A percentile compares a stretch with the other conserved stretches of the same genome.
These are phyloP conservation scores for Pythium volutum DNA, from an alignment of 352 stramenopile species.

Conservation along the genomic window DNA sequence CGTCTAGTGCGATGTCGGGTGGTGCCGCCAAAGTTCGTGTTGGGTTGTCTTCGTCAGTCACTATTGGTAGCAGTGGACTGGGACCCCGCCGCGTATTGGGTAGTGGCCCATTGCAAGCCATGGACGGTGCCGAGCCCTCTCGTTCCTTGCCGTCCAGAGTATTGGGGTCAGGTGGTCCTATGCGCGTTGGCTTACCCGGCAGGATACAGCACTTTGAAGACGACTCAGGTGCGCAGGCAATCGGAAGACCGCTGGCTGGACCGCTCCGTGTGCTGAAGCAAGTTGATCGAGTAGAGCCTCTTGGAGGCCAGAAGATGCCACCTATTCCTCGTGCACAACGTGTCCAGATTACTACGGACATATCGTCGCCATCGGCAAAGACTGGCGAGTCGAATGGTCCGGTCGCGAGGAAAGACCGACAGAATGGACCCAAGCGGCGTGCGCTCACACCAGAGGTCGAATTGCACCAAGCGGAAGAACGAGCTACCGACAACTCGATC, in stretches of 20 bases:
- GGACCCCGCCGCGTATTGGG: conserved; percentile 22
- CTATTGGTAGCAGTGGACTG: not conserved
- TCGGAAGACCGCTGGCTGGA: conserved; percentile 1
- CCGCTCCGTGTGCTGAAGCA: conserved; percentile 24
- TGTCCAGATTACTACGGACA: conserved; percentile 18
- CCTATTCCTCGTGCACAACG: conserved; percentile 22
- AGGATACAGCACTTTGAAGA: conserved; percentile 16
- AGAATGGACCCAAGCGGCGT: conserved; percentile 24
- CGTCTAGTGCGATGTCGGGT: not conserved
- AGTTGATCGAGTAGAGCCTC: conserved; percentile 6
- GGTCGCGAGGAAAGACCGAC: conserved; percentile 21
- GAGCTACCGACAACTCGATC: not conserved
- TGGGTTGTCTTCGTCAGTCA: not conserved
- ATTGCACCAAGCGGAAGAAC: not conserved
- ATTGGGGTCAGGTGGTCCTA: conserved; percentile 15
- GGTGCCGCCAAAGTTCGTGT: conserved; percentile 2
- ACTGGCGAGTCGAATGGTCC: conserved; percentile 6
- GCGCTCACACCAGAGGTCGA: conserved; percentile 17
- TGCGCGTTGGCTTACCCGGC: conserved; percentile 12
- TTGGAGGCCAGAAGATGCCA: not conserved
- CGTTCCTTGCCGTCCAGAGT: conserved; percentile 9
- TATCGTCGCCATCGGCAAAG: not conserved
- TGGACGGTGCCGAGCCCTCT: conserved; percentile 1
- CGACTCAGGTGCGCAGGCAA: not conserved
- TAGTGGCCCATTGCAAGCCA: not conserved